Evolutionary conservation across 495 filamentous ascomycete genomes (phyloP), one percentile per base, ranked within the genome.

Genomic region (Darksidea phi): DNA sequence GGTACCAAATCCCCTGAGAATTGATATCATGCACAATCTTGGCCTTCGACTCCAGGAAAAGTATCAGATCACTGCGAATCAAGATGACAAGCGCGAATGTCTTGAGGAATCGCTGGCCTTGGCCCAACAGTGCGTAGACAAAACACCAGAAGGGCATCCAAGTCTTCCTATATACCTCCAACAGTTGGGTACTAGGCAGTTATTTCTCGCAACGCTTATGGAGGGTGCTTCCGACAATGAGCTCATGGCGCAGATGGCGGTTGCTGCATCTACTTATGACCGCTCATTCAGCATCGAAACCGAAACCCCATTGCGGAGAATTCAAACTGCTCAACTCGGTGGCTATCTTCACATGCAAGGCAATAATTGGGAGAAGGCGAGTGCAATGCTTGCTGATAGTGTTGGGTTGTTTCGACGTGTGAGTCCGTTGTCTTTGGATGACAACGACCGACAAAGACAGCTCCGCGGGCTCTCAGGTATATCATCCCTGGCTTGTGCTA

Each of bases 401-500:
- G 50, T 54, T 24, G n/a, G 20, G 5, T 38, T 54, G n/a, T 54
- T 54, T 21, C 50, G 50, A 18, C 6, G 32, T 8, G 32, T 24
- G 5, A 57, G 54, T 23, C 54, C 54, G n/a, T 6, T 47, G 6
- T 57, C 54, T 13, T 37, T 57, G 24, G 54, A 48, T 6, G 36
- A 57, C 11, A 5, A 48, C 7, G 54, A 57, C 24, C 54, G 54
- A 6, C 54, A 57, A 34, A 45, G 36, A 23, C 36, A 48, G 47
- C 54, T 57, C 3, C 36, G 25, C 5, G 54, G 41, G 8, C 41
- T 57, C 5, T 57, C 54, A 8, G 54, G 54, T 8, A 46, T 57
- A 8, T 57, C 54, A 47, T 57, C 54, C 37, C 18, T 57, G n/a
- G 54, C 37, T 8, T 57, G 54, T 26, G 54, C 54, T 7, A 6